Evolutionary conservation across 257 asterid species (phyloP), one percentile per base, ranked within the genome.

Genomic region (Primulina huaijiensis): DNA sequence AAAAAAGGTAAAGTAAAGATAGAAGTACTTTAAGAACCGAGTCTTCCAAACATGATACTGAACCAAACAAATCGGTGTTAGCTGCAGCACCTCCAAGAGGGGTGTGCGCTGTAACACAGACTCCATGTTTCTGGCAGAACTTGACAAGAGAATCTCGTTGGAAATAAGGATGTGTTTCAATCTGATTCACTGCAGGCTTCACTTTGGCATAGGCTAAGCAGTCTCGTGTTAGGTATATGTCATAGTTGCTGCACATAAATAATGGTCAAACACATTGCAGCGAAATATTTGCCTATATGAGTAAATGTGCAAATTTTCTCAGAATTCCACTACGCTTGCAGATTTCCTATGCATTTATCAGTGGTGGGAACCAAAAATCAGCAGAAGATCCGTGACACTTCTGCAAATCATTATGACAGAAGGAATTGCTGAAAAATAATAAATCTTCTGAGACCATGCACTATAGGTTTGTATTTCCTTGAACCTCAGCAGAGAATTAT

Each of bases 11-110:
- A 60, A 35, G 35, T 11, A 37, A 59, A 27, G 29, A 14, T 57
- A 50, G 29, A 19, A 27, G 67, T 81, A 82, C 92, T 65, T 75
- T 71, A 62, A 85, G 86, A 73, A 77, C 75, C 1, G 88, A 86
- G 57, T 88, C 92, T 21, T 86, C 92, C 75, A 88, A 75, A 67
- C 95, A 88, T 59, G 92, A 88, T n/a, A 77, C 79, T 4, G 92
- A 74, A 70, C 92, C 95, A 68, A 88, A 86, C 88, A 60, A 79
- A 53, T 84, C 92, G 2, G 85, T 75, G 77, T 88, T 88, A 19
- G 95, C 88, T 19, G 53, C 77, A 64, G 92, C 79, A 56, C 95
- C 95, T 12, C 95, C 92, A 19, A 88, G 92, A 65, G 95, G 90
- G 1, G 92, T 88, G 77, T 88, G 95, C 57, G 95, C 95, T 7